A percentile compares a stretch with the other conserved stretches of the same genome.
phyloP scores from a whole-genome alignment of 345 rosid genomes.

The Physaria fendleri region DNA sequence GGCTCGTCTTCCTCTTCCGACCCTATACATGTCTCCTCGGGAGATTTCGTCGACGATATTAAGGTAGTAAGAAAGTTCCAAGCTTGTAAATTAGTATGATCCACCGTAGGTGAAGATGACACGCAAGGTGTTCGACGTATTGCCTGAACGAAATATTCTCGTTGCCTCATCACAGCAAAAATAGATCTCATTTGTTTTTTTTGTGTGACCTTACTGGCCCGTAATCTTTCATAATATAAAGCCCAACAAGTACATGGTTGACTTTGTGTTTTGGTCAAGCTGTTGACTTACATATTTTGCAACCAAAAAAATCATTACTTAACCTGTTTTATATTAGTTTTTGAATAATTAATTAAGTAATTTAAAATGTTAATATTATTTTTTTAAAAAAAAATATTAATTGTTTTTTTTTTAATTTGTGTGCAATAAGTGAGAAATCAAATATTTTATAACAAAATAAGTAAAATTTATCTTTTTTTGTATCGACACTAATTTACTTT shows the following conservation, averaged over 20 bases:
- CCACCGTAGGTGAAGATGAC: neutral
- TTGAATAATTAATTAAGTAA: too few relatives aligned
- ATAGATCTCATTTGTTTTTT: constrained; percentile 13
- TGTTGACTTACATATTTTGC: neutral
- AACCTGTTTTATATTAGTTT: too few relatives aligned
- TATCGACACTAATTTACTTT: too few relatives aligned
- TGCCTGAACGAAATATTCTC: constrained; percentile 36
- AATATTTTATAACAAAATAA: too few relatives aligned
- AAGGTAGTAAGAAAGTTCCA: constrained; percentile 36
- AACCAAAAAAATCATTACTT: too few relatives aligned
- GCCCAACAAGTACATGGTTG: neutral
- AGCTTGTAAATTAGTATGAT: neutral
- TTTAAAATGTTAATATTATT: too few relatives aligned
- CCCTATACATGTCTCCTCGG: neutral
- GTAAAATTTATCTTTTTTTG: too few relatives aligned
- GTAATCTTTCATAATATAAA: neutral
- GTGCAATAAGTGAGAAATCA: too few relatives aligned
- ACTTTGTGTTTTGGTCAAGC: too few relatives aligned
- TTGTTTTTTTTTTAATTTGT: too few relatives aligned
- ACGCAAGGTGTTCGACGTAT: constrained; percentile 44
- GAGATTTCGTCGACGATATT: neutral
- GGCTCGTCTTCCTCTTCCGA: constrained; percentile 22
- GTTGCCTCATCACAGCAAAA: constrained; percentile 21
- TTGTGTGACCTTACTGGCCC: neutral
- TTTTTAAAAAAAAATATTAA: too few relatives aligned